Base-by-base conservation (phyloP, 1,139 yeast species). In the Hansenula lynferdii region DNA sequence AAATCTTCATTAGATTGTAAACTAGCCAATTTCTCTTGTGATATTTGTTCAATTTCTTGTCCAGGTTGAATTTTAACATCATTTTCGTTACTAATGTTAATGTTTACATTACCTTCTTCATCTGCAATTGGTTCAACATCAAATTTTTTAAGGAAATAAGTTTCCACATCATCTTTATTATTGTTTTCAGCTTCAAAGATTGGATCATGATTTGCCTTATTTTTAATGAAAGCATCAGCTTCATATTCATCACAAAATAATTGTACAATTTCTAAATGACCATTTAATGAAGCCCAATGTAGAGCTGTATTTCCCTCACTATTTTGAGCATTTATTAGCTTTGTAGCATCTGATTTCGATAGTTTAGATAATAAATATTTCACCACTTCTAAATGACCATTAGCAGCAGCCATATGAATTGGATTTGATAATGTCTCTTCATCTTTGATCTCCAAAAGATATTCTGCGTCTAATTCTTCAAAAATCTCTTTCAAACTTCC, bases 201-300 rank as follows among this genome's bases (percentile, higher is more conserved):
- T 4, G 87, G 73, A 60, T 92, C 97, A 54, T 87, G 94, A 22
- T 80, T 85, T 33, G 81, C 77, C 14, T 64, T 60, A 62, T 92
- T 92, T 61, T 81, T 83, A 28, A 75, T 56, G 53, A 85, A 84
- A 16, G 95, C 90, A 58, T 92, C 96, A 0, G 90, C 95, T 8
- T 72, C 70, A 47, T 78, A 85, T 39, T 77, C 72, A 24, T 83
- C 90, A 56, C 92, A 81, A 34, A 92, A 66, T 9, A 75, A 56
- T 59, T 83, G 64, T 28, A 87, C 94, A 9, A 82, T 69, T 3
- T 75, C 80, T 44, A 86, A 62, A 51, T 89, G 92, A 1, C 97
- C 97, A 54, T 85, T 89, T 49, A 78, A 74, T 0, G 95, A 75
- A 1, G 97, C 97, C 98, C 98, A 92, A 60, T 92, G 97, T 46